Percentiles rank a stretch among this genome's conserved stretches.
Evolutionary conservation across 2,329 filamentous ascomycete species (phyloP).

Genomic region (Gnomoniopsis smithogilvyi): DNA sequence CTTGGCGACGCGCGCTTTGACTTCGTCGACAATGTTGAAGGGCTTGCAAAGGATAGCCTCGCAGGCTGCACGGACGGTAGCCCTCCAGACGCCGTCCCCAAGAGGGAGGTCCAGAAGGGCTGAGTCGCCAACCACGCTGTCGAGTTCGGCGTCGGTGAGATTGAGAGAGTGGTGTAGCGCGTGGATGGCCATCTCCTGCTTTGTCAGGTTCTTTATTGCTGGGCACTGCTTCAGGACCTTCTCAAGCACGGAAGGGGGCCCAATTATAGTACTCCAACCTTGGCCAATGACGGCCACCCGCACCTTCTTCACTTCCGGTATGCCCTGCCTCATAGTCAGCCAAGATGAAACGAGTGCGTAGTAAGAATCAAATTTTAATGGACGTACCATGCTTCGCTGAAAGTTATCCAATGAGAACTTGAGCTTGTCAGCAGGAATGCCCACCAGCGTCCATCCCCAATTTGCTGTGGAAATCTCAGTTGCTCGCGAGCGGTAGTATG

Average conservation of each 20-base stretch:
- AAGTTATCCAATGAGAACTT: conserved; percentile 7
- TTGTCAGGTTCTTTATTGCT: conserved; percentile 11
- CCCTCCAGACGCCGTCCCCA: conserved; percentile 1
- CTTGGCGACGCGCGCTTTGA: conserved; percentile 1
- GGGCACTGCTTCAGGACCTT: conserved; percentile 13
- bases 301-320: conserved; percentile 11
- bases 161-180: conserved; percentile 11
- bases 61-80: conserved; percentile 3
- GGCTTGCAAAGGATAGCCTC: conserved; percentile 10
- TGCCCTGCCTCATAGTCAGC: neutral
- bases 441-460: conserved; percentile 13
- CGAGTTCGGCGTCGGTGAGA: conserved; percentile 7
- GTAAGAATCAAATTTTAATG: neutral
- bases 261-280: conserved; percentile 12
- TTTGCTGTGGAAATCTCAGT: conserved; percentile 11
- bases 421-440: conserved; percentile 11
- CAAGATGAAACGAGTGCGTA: neutral
- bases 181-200: conserved; percentile 14
- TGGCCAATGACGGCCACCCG: conserved; percentile 11
- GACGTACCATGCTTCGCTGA: conserved; percentile 11
- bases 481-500: conserved; percentile 10
- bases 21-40: conserved; percentile 12
- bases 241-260: conserved; percentile 10
- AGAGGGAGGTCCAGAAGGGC: conserved; percentile 6
- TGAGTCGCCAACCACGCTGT: conserved; percentile 6